phyloP scores from a whole-genome alignment of 1,284 basidiomycete species.

The Athelia sp. region DNA sequence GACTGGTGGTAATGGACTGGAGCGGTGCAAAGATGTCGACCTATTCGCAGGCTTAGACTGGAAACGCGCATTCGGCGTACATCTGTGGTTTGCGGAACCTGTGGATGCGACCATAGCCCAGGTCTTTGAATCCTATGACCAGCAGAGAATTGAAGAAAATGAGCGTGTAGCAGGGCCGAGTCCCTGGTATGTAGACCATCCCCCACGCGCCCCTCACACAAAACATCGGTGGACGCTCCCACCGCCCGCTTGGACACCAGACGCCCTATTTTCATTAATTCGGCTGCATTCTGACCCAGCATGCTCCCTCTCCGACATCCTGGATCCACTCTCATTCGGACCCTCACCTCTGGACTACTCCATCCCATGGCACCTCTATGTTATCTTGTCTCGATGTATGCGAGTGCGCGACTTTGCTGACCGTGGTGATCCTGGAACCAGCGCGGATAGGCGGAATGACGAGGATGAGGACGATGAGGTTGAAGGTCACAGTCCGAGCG shows the following conservation, averaged over 20 bases:
- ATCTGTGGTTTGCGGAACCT: conserved; percentile 84
- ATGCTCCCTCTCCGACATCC: conserved; percentile 57
- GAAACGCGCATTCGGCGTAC: conserved; percentile 91
- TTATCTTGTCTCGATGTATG: conserved; percentile 81
- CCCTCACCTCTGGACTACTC: conserved; percentile 77
- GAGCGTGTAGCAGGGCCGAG: conserved; percentile 55
- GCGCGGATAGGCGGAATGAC: conserved; percentile 26
- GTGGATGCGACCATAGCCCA: conserved; percentile 71
- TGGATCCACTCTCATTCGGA: conserved; percentile 71
- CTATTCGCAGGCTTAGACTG: conserved; percentile 88
- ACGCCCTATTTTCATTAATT: conserved; percentile 84
- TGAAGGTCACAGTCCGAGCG: conserved; percentile 76
- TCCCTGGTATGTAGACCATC: conserved; percentile 61
- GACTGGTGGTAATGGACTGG: conserved; percentile 44
- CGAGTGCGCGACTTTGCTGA: conserved; percentile 84
- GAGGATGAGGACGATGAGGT: conserved; percentile 37
- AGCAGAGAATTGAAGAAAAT: conserved; percentile 37
- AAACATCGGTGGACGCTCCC: conserved; percentile 32
- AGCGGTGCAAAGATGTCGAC: conserved; percentile 59
- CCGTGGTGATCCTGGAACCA: conserved; percentile 46
- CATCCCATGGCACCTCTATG: conserved; percentile 91
- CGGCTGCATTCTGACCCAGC: conserved; percentile 69
- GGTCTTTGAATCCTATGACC: conserved; percentile 68
- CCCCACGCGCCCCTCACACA: conserved; percentile 13
- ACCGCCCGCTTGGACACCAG: conserved; percentile 36